Conservation (phyloP, 495 filamentous ascomycete genomes). For the Neurospora cerealis region DNA sequence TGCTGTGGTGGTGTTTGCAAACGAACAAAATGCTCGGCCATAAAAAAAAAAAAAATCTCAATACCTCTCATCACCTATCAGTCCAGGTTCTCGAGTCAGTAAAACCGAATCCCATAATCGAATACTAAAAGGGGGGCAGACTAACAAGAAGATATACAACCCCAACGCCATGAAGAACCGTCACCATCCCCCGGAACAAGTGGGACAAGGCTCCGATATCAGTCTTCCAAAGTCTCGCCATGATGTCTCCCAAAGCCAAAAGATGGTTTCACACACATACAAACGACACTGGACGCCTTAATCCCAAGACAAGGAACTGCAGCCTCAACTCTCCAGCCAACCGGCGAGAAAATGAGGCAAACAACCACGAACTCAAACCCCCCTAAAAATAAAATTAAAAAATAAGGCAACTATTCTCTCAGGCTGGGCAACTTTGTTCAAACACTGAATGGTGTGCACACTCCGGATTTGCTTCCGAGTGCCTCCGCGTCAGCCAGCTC, state of each 20-base stretch:
- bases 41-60: too few relatives aligned
- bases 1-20: neutral
- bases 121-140: neutral
- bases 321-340: neutral
- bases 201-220: neutral
- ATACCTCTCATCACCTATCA: neutral
- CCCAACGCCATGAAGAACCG: neutral
- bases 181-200: neutral
- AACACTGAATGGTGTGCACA: neutral
- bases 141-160: neutral
- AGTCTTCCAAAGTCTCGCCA: neutral
- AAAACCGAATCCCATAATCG: neutral
- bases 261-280: neutral
- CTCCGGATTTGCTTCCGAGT: neutral
- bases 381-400: too few relatives aligned
- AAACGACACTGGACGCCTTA: neutral
- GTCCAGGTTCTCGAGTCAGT: neutral
- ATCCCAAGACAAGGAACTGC: neutral
- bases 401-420: neutral
- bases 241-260: neutral
- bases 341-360: neutral
- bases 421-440: neutral
- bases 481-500: neutral
- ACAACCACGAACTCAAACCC: neutral
- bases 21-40: neutral